Evolutionary conservation across 768 basidiomycete species (phyloP), one percentile per base, ranked within the genome.

Genomic region (Boletus huronensis): DNA sequence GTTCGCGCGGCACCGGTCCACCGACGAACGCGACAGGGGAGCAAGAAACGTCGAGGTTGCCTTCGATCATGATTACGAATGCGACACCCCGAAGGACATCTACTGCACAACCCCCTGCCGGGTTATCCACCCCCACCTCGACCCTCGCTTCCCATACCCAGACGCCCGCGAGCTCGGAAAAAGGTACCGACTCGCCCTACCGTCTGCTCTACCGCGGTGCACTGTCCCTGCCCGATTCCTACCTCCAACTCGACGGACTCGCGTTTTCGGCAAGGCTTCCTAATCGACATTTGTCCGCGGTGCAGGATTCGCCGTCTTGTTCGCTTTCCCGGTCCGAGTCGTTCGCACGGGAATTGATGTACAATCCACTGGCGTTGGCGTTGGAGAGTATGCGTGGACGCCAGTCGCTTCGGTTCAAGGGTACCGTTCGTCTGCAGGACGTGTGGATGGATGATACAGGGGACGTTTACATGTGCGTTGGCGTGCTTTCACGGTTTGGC

Each of bases 321-420:
- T 44, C 54, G 17, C 48, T 45, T n/a, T 29, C 61, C 13, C 51
- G 53, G 23, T 72, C 75, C 42, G 69, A 71, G 16, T 54, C 64
- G 23, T 52, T 38, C 5, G 52, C 57, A 1, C 42, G 57, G 10
- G 74, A 75, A 17, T 72, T 91, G 14, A 75, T 90, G 21, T 74
- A 85, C 57, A 88, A 86, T 58, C 83, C 84, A 0, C 74, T 90
- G 13, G 85, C 89, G 4, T 69, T 90, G 21, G 83, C 87, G 0
- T 66, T 91, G 48, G 89, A 90, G 70, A 88, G 83, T 68, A 89
- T 91, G 87, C 87, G 88, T 36, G 85, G 87, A 17, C 71, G 87
- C 19, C 85, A 84, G 1, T 79, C 79, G 25, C 70, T 91, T 19
- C 76, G 81, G 34, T 78, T 87, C 54, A 72, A 82, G 46, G 85